These are phyloP conservation scores for Thermochaetoides thermophila DNA, from an alignment of 495 filamentous ascomycete genomes.

Conservation along the genomic window DNA sequence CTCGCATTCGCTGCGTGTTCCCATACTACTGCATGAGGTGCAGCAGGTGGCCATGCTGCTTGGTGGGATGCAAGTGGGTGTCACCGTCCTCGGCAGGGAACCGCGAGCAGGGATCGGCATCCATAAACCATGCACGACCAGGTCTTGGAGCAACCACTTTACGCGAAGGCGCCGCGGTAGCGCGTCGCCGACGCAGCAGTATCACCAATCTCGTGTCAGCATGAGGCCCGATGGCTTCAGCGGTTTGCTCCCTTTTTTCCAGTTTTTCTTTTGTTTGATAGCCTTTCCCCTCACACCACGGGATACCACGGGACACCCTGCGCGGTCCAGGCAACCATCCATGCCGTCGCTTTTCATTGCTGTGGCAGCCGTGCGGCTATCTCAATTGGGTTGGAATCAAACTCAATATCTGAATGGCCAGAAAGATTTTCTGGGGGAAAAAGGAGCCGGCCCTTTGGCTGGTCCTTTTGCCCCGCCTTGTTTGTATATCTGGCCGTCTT, in stretches of 20 bases:
- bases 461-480: slow-evolving; percentile 4
- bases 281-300: slow-evolving; percentile 8
- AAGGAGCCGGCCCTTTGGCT: neutral
- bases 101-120: slow-evolving; percentile 16
- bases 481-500: slow-evolving; percentile 2
- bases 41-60: slow-evolving; percentile 1
- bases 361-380: slow-evolving; percentile 1
- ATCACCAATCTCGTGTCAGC: no score
- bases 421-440: slow-evolving; percentile 1
- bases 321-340: slow-evolving; percentile 12
- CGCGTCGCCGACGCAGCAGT: slow-evolving; percentile 11
- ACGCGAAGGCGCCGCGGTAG: slow-evolving; percentile 17
- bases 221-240: no score
- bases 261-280: slow-evolving; percentile 6
- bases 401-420: slow-evolving; percentile 1
- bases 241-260: no score
- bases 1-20: no score
- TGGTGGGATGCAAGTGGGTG: neutral
- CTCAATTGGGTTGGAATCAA: slow-evolving; percentile 6
- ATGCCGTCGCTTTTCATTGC: slow-evolving; percentile 1
- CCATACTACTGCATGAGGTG: neutral
- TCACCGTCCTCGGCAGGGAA: slow-evolving; percentile 4
- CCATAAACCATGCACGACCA: no score
- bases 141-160: slow-evolving; percentile 20
- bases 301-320: slow-evolving; percentile 1